phyloP scores from a whole-genome alignment of 192 early-diverging fungal species.

The Mortierella claussenii region DNA sequence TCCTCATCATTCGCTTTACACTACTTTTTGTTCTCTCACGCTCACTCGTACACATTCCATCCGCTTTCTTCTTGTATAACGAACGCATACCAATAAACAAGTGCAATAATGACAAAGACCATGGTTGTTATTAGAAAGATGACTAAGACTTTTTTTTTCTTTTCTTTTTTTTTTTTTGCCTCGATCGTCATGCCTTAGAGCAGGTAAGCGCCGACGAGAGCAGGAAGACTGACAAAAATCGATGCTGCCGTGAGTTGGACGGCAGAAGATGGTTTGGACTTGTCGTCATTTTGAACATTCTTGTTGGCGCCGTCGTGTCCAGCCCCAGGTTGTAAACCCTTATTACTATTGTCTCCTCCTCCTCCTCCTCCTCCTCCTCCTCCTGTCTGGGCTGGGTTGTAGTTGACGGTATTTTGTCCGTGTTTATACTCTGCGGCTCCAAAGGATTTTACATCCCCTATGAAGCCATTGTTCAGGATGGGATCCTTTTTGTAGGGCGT shows the following conservation, averaged over 20 bases:
- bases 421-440: conserved; percentile 55
- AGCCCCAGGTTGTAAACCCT: neutral
- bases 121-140: neutral
- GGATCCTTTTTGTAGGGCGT: conserved; percentile 57
- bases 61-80: too few relatives aligned
- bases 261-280: conserved; percentile 13
- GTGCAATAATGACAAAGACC: neutral
- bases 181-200: conserved; percentile 4
- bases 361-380: neutral
- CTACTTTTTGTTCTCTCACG: too few relatives aligned
- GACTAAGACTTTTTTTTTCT: neutral
- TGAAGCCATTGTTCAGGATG: conserved; percentile 40
- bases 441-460: conserved; percentile 56
- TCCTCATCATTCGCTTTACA: neutral
- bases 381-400: neutral
- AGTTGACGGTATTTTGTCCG: conserved; percentile 24
- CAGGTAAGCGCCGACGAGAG: conserved; percentile 27
- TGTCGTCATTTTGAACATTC: neutral
- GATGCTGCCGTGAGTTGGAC: neutral
- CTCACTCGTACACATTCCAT: too few relatives aligned
- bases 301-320: neutral
- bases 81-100: conserved; percentile 2
- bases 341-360: neutral
- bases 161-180: neutral
- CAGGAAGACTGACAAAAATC: conserved; percentile 6